phyloP scores from a whole-genome alignment of 2,329 filamentous ascomycete species.

The Ophiostoma ulmi region DNA sequence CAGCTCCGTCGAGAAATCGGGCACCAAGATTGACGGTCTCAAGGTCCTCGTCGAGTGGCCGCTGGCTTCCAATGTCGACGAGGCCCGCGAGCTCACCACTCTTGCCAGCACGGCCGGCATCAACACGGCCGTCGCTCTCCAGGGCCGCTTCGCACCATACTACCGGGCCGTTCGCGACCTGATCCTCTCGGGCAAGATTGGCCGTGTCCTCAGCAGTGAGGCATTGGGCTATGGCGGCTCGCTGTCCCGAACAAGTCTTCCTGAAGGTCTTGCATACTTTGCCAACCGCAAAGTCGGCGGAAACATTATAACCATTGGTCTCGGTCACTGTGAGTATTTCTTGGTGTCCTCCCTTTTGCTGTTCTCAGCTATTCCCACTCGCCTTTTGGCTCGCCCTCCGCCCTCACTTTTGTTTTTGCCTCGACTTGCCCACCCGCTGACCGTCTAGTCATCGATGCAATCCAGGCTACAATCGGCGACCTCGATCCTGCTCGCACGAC shows the following conservation, averaged over 20 bases:
- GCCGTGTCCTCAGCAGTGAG: conserved; percentile 50
- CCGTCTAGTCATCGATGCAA: neutral
- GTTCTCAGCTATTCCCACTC: neutral
- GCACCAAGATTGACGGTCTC: neutral
- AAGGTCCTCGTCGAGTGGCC: conserved; percentile 53
- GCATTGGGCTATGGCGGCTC: conserved; percentile 38
- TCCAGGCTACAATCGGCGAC: neutral
- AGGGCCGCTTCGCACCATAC: conserved; percentile 45
- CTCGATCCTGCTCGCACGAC: neutral
- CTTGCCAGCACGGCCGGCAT: conserved; percentile 17
- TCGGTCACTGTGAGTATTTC: neutral
- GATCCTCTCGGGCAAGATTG: conserved; percentile 43
- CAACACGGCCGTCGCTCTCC: conserved; percentile 46
- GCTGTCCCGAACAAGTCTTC: conserved; percentile 28
- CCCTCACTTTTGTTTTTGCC: too few relatives aligned
- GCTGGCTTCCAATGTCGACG: conserved; percentile 41
- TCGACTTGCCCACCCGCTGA: neutral
- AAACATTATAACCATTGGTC: neutral
- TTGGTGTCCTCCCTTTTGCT: neutral
- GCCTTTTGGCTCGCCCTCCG: too few relatives aligned
- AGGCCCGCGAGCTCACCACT: conserved; percentile 39
- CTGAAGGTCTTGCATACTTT: neutral
- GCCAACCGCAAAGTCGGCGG: neutral
- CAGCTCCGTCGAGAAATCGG: too few relatives aligned
- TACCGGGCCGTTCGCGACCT: conserved; percentile 43